Percentiles rank a stretch among this genome's conserved stretches.
These are phyloP conservation scores for Porpolomopsis calyptriformis DNA, from an alignment of 768 basidiomycete genomes.

Conservation along the genomic window DNA sequence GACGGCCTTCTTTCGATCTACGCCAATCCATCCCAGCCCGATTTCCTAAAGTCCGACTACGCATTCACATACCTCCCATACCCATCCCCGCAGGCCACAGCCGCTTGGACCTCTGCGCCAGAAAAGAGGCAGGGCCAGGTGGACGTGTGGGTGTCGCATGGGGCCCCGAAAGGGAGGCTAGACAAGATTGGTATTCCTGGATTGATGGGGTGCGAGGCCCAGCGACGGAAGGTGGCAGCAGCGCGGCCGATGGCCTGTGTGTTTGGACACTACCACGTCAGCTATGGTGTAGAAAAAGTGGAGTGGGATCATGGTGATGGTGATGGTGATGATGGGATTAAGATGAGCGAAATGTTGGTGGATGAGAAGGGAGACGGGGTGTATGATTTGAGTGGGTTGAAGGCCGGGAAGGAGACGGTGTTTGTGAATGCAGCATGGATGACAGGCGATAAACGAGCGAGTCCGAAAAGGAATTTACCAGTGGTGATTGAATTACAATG, in stretches of 20 bases:
- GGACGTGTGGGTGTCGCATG: conserved; percentile 4
- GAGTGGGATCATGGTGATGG: background rate
- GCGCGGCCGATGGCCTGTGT: conserved; percentile 3
- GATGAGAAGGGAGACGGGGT: background rate
- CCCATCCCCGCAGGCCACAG: conserved; percentile 1
- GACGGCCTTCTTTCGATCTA: conserved; percentile 1
- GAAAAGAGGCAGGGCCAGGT: background rate
- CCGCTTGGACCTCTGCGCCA: conserved; percentile 3
- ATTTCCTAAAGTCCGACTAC: conserved; percentile 2
- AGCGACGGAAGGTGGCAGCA: conserved; percentile 1
- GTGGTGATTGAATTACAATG: too few relatives aligned
- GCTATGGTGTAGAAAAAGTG: conserved; percentile 4
- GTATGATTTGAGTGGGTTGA: conserved; percentile 2
- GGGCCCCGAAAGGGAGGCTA: background rate
- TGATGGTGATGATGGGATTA: background rate
- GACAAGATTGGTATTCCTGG: conserved; percentile 2
- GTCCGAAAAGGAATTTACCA: too few relatives aligned
- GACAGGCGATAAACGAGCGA: too few relatives aligned
- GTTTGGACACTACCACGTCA: conserved; percentile 3
- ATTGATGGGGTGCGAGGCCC: conserved; percentile 4
- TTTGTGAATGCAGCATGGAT: conserved; percentile 7
- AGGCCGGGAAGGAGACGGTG: conserved; percentile 2
- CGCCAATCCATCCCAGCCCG: conserved; percentile 4
- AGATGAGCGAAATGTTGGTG: conserved; percentile 1
- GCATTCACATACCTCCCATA: conserved; percentile 5